These are phyloP conservation scores for Zymoseptoria tritici DNA, from an alignment of 2,329 filamentous ascomycete genomes.

Conservation along the genomic window DNA sequence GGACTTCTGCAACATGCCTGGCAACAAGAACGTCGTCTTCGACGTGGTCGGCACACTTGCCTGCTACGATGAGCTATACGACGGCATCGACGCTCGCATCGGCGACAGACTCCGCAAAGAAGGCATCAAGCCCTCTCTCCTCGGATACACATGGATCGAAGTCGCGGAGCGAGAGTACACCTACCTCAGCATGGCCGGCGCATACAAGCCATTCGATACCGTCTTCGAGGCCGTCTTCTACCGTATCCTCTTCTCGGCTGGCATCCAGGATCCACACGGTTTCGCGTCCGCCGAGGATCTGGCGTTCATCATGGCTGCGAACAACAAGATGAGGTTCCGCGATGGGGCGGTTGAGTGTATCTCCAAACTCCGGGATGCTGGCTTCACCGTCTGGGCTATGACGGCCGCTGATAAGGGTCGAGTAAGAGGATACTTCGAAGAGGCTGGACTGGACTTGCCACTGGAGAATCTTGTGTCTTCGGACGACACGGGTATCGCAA, in stretches of 20 bases:
- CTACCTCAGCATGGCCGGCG: conserved; percentile 39
- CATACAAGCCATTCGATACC: conserved; percentile 36
- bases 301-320: conserved; percentile 34
- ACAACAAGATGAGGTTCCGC: conserved; percentile 28
- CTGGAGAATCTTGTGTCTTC: conserved; percentile 47
- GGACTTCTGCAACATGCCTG: not conserved
- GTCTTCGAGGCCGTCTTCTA: conserved; percentile 43
- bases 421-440: conserved; percentile 45
- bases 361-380: conserved; percentile 35
- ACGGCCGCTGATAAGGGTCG: conserved; percentile 45
- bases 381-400: conserved; percentile 48
- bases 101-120: conserved; percentile 35
- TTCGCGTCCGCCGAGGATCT: conserved; percentile 39
- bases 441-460: conserved; percentile 43
- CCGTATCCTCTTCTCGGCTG: conserved; percentile 40
- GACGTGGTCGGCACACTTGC: conserved; percentile 46
- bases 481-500: conserved; percentile 41
- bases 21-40: conserved; percentile 23
- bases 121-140: conserved; percentile 36
- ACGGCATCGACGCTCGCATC: conserved; percentile 35
- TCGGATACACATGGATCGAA: conserved; percentile 43
- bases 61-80: conserved; percentile 38
- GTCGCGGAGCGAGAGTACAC: conserved; percentile 44
- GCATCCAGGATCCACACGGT: conserved; percentile 36
- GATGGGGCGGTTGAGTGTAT: conserved; percentile 38